phyloP scores from a whole-genome alignment of 2,329 filamentous ascomycete species.

The Talaromyces sp. region DNA sequence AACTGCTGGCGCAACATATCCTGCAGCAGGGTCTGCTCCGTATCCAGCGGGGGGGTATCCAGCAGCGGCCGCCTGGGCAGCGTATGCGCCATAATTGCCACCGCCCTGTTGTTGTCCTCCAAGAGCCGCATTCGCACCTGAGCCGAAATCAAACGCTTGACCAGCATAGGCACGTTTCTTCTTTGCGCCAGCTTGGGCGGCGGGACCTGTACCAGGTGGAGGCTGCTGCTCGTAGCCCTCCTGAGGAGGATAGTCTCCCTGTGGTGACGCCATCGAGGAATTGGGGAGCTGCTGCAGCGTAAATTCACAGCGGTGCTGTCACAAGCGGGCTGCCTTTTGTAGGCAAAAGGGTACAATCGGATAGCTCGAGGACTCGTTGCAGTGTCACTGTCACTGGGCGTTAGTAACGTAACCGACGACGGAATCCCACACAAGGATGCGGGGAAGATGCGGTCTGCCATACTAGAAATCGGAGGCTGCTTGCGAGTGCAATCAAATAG shows the following conservation, averaged over 20 bases:
- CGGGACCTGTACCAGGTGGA: constrained; percentile 27
- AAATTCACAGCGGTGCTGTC: background rate
- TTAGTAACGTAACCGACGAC: constrained; percentile 20
- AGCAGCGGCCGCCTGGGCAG: constrained; percentile 47
- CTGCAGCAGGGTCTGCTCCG: constrained; percentile 35
- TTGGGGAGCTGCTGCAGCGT: background rate
- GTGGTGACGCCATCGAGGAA: constrained; percentile 46
- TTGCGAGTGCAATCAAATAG: background rate
- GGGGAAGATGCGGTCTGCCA: constrained; percentile 11
- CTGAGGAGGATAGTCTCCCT: constrained; percentile 48
- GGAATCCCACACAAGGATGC: constrained; percentile 10
- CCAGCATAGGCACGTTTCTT: constrained; percentile 96
- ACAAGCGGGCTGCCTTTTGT: background rate
- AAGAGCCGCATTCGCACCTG: constrained; percentile 72
- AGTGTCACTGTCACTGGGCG: constrained; percentile 18
- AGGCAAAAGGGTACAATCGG: background rate
- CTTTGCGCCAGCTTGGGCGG: constrained; percentile 36
- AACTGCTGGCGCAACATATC: constrained; percentile 21
- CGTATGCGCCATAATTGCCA: constrained; percentile 60
- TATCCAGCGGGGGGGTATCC: constrained; percentile 41
- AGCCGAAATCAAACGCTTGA: constrained; percentile 88
- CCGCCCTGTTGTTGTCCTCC: constrained; percentile 47
- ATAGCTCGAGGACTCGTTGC: constrained; percentile 14
- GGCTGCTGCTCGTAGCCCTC: constrained; percentile 42
- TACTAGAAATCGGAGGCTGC: constrained; percentile 16